Evolutionary conservation across 1,139 yeast species (phyloP).

Genomic region (Diutina rugosa): DNA sequence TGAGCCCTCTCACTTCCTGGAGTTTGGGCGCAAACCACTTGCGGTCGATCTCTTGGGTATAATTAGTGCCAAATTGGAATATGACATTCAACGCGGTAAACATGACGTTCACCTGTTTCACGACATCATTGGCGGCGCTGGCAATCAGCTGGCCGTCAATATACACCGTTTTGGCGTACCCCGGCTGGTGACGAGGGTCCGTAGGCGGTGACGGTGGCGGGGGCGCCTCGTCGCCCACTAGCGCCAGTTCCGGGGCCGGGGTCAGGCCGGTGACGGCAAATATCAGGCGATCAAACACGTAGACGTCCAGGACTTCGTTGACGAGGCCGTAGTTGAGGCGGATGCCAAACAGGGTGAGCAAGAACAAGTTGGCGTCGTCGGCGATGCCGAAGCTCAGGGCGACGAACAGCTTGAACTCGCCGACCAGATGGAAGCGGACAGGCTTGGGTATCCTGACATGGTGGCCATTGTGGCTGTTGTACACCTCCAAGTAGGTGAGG

Average conservation of each 20-base stretch:
- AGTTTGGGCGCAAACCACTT: conserved; percentile 37
- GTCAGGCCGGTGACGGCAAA: conserved; percentile 1
- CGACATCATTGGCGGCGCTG: neutral
- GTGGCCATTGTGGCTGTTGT: conserved; percentile 29
- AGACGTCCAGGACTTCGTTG: conserved; percentile 35
- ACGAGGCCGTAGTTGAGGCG: conserved; percentile 41
- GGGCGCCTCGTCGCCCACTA: neutral
- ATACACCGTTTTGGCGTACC: neutral
- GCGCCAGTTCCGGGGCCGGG: neutral
- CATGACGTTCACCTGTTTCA: conserved; percentile 23
- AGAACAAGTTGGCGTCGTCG: conserved; percentile 26
- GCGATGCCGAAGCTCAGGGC: conserved; percentile 9
- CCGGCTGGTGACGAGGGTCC: neutral
- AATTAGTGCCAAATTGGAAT: conserved; percentile 44
- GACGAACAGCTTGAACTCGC: conserved; percentile 10
- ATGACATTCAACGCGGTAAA: conserved; percentile 43
- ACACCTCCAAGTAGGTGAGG: conserved; percentile 17
- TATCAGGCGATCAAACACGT: conserved; percentile 9
- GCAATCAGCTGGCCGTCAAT: conserved; percentile 3
- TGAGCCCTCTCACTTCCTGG: conserved; percentile 33
- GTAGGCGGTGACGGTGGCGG: neutral
- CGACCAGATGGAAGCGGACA: conserved; percentile 22
- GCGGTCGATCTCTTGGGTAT: conserved; percentile 32
- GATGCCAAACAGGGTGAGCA: conserved; percentile 56
- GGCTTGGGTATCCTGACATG: conserved; percentile 27